phyloP scores from a whole-genome alignment of 2,329 filamentous ascomycete species.

The Aureobasidium sp. region DNA sequence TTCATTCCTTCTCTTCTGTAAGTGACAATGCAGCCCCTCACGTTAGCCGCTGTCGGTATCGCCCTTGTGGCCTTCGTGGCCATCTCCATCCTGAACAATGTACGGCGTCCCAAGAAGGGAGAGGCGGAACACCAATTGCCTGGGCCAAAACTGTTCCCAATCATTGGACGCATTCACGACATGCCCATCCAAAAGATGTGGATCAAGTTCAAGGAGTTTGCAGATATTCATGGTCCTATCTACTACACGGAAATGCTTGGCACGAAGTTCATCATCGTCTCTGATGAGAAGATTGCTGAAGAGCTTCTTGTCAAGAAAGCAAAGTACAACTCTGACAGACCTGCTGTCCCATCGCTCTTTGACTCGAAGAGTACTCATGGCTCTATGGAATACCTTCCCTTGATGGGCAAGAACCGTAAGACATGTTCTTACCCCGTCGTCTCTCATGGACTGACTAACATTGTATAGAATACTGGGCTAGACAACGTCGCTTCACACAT shows the following conservation, averaged over 20 bases:
- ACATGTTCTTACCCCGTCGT: background rate
- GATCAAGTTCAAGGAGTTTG: constrained; percentile 44
- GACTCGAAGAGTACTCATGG: constrained; percentile 49
- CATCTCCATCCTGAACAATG: constrained; percentile 28
- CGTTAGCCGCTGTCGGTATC: constrained; percentile 30
- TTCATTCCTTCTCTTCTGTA: background rate
- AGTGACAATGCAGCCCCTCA: constrained; percentile 35
- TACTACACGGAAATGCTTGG: constrained; percentile 32
- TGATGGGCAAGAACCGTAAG: constrained; percentile 51
- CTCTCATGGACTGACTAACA: constrained; percentile 12
- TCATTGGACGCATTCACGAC: constrained; percentile 38
- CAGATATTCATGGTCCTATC: constrained; percentile 29
- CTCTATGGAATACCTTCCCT: constrained; percentile 49
- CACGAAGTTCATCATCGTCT: constrained; percentile 42
- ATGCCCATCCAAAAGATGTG: constrained; percentile 45
- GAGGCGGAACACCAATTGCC: constrained; percentile 31
- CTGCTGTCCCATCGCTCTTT: constrained; percentile 45
- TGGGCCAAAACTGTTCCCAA: constrained; percentile 34
- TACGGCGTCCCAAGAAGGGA: constrained; percentile 30
- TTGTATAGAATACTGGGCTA: constrained; percentile 45
- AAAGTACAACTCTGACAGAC: constrained; percentile 46
- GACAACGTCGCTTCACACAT: constrained; percentile 48
- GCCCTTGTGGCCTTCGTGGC: constrained; percentile 33
- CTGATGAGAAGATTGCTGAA: constrained; percentile 47
- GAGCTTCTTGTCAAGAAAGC: constrained; percentile 47